Base-by-base conservation (phyloP, 164 flowering plant genomes). In the Umbellularia californica region DNA sequence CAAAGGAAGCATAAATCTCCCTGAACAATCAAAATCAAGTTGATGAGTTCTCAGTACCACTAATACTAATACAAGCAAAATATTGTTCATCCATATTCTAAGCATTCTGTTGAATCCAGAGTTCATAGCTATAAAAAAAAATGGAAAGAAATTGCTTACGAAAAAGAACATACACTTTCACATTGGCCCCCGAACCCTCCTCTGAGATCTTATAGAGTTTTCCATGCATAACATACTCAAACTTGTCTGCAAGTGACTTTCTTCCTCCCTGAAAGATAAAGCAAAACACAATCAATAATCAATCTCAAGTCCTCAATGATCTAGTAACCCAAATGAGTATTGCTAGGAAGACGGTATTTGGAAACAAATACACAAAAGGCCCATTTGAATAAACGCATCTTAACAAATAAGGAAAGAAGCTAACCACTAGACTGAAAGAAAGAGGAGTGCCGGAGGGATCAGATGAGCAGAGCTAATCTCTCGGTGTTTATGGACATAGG, bases 221-320 rank as follows among this genome's bases (percentile, higher is more conserved):
- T 81, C 98, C 98, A 81, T 94, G 93, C 97, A 94, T 94, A 30
- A 92, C 89, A 79, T 94, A 94, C 68, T 94, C 97, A 68, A 81
- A 94, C 65, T 83, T 85, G 81, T 92, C 97, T 1, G 97, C 97
- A 72, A 94, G 88, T 17, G 93, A 84, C 73, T 87, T 87, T 72
- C 89, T 80, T 68, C 87, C 91, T 65, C 87, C 91, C 98, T 94
- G 88, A 58, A 78, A 30, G 35, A 24, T 25, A 60, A 68, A 41
- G n/a, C 60, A 74, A 23, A 27, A 50, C 23, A n/a, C 17, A n/a
- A 15, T 65, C 33, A 28, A 71, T 25, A 24, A 50, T 69, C 58
- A 41, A 69, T 41, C 55, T 69, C 27, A 22, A 41, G 1, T 5
- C 27, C 47, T 41, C 55, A 69, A 11, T 9, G 47, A 6, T 35